phyloP scores from a whole-genome alignment of 2,329 filamentous ascomycete species.

The Ascosphaera pollenicola region DNA sequence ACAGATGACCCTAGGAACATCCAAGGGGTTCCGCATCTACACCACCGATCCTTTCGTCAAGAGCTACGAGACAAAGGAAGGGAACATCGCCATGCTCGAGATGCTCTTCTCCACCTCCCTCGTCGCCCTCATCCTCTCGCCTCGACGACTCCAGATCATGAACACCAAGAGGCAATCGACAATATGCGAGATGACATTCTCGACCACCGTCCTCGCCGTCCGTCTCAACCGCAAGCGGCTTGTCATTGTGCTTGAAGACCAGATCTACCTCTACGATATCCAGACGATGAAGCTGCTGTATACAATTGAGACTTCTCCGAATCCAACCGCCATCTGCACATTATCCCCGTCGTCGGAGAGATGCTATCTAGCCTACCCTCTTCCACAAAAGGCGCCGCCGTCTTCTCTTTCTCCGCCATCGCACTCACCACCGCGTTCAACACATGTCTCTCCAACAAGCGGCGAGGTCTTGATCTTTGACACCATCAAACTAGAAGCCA shows the following conservation, averaged over 20 bases:
- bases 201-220: conserved; percentile 84
- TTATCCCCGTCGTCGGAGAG: conserved; percentile 87
- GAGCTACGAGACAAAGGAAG: conserved; percentile 83
- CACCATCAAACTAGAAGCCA: conserved; percentile 66
- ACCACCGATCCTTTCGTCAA: conserved; percentile 91
- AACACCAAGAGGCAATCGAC: conserved; percentile 82
- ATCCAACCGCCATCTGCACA: conserved; percentile 75
- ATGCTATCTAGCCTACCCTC: conserved; percentile 84
- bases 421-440: conserved; percentile 63
- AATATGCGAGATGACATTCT: conserved; percentile 97
- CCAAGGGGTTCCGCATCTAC: conserved; percentile 87
- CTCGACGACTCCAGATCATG: conserved; percentile 79
- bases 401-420: conserved; percentile 38
- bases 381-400: conserved; percentile 42
- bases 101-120: conserved; percentile 98
- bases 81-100: conserved; percentile 87
- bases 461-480: conserved; percentile 91
- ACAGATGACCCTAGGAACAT: conserved; percentile 42
- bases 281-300: conserved; percentile 92
- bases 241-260: conserved; percentile 80
- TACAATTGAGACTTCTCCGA: conserved; percentile 84
- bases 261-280: conserved; percentile 97
- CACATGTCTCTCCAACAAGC: conserved; percentile 61
- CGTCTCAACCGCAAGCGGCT: conserved; percentile 85
- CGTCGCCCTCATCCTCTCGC: conserved; percentile 80